Base-by-base conservation (phyloP, 345 rosid genomes). In the Hirschfeldia incana region DNA sequence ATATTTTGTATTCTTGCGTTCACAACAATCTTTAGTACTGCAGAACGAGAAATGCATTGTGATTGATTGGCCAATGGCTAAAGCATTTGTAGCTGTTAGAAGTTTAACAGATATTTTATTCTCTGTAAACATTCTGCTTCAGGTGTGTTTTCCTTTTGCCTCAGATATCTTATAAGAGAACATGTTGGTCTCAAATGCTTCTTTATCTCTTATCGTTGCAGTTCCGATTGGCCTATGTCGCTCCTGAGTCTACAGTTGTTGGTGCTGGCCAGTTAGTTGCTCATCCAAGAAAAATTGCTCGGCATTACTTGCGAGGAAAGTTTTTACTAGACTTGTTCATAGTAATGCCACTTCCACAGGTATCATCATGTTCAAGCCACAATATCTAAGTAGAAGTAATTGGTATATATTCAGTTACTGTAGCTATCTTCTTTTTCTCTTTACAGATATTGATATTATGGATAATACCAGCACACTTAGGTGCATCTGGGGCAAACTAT, bases 201-300 rank as follows among this genome's bases (percentile, higher is more conserved):
- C 1, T 0, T 49, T 51, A 15, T 51, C n/a, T 51, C 21, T 4
- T 16, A 3, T 74, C 61, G 27, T 16, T 57, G 82, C 92, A 94
- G 98, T 94, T 92, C 79, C 90, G 91, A 63, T 73, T 94, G 85
- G 97, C 97, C 29, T 94, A 89, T 81, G 75, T 94, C 67, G 92
- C 95, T 81, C 95, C 92, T 0, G 97, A 92, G 81, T 88, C 97
- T 37, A 85, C 78, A 46, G 91, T 91, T 57, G 86, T 90, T 83
- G 97, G 97, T 79, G 94, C 91, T 57, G 97, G 97, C 63, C 95
- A 90, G 82, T 87, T 88, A 64, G 97, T 91, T 84, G 94, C 89
- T 81, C 88, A 92, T 76, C 98, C 97, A 8, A 90, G 67, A 58
- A 86, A 85, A 84, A 92, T 92, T 73, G 92, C 94, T 60, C 26